phyloP scores from a whole-genome alignment of 768 basidiomycete species.

The Sarcodon sp. region DNA sequence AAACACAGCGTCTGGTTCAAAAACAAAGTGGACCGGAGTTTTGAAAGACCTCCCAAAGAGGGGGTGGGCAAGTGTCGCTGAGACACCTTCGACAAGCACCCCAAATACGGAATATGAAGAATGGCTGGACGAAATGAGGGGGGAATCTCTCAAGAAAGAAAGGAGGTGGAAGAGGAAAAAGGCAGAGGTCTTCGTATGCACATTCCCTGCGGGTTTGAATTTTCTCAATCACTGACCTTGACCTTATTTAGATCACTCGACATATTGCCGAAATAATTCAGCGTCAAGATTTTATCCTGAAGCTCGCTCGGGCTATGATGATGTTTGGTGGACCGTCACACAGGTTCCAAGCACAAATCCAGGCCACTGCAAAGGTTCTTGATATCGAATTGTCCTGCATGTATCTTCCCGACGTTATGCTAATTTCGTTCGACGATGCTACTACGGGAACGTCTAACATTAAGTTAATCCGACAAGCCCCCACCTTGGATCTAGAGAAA shows the following conservation, averaged over 20 bases:
- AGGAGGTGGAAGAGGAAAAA: slow-evolving; percentile 46
- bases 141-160: slow-evolving; percentile 24
- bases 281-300: slow-evolving; percentile 76
- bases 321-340: slow-evolving; percentile 81
- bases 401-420: slow-evolving; percentile 63
- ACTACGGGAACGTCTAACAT: slow-evolving; percentile 72
- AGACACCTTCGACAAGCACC: slow-evolving; percentile 12
- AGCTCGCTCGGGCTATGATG: slow-evolving; percentile 79
- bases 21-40: slow-evolving; percentile 21
- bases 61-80: slow-evolving; percentile 9
- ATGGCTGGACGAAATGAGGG: slow-evolving; percentile 10
- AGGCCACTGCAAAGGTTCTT: slow-evolving; percentile 65
- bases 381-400: slow-evolving; percentile 67
- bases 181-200: slow-evolving; percentile 63
- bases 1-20: neutral
- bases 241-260: slow-evolving; percentile 47
- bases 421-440: slow-evolving; percentile 74
- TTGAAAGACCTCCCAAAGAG: slow-evolving; percentile 26
- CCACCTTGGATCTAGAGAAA: slow-evolving; percentile 66
- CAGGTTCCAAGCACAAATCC: slow-evolving; percentile 71
- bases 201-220: neutral
- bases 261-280: slow-evolving; percentile 75
- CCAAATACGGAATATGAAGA: slow-evolving; percentile 18
- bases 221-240: too few species aligned
- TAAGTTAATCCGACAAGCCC: slow-evolving; percentile 64